These are phyloP conservation scores for Scheffersomyces spartinae DNA, from an alignment of 805 yeast species.

Conservation along the genomic window DNA sequence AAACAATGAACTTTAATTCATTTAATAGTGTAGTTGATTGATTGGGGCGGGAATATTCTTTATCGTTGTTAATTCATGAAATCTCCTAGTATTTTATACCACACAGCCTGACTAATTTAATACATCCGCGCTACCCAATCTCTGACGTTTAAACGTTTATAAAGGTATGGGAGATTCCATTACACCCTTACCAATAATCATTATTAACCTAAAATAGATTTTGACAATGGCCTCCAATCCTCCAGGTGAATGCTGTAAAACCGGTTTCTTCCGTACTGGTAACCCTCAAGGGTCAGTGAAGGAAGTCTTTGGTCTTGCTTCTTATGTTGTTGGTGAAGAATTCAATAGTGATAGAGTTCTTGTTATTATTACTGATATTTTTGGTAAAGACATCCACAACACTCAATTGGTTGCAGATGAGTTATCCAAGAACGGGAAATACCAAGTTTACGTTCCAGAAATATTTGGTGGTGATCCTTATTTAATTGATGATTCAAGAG, in stretches of 20 bases:
- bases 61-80: too few relatives aligned
- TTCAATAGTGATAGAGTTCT: slow-evolving; percentile 33
- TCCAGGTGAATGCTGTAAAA: slow-evolving; percentile 38
- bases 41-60: too few relatives aligned
- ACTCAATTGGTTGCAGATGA: slow-evolving; percentile 51
- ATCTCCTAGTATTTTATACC: too few relatives aligned
- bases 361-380: slow-evolving; percentile 60
- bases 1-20: too few relatives aligned
- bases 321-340: slow-evolving; percentile 18
- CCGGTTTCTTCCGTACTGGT: slow-evolving; percentile 37
- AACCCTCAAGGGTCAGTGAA: slow-evolving; percentile 31
- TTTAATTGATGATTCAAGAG: slow-evolving; percentile 4
- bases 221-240: slow-evolving; percentile 40
- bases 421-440: slow-evolving; percentile 46
- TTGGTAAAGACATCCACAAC: slow-evolving; percentile 51
- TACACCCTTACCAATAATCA: too few relatives aligned
- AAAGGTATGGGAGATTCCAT: too few relatives aligned
- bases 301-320: slow-evolving; percentile 29
- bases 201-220: too few relatives aligned
- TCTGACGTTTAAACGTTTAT: too few relatives aligned
- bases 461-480: slow-evolving; percentile 44
- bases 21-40: too few relatives aligned
- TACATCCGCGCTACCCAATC: too few relatives aligned
- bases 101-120: too few relatives aligned
- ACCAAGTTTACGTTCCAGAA: slow-evolving; percentile 68